These are phyloP conservation scores for Blastobotrys arbuscula DNA, from an alignment of 1,139 yeast species.

Conservation along the genomic window DNA sequence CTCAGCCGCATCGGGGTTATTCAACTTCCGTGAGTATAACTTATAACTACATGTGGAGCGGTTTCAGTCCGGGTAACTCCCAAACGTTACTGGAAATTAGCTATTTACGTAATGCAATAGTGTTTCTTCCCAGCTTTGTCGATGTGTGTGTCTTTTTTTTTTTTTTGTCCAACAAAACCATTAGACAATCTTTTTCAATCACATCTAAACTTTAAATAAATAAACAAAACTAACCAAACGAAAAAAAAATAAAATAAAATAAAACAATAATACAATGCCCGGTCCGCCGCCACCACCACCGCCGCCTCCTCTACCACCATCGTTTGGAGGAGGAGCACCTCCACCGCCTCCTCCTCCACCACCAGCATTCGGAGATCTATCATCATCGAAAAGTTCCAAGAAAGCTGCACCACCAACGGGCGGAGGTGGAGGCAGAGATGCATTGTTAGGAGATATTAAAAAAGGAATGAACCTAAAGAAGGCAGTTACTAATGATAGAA, in stretches of 20 bases:
- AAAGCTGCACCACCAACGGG: slow-evolving; percentile 23
- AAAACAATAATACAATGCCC: slow-evolving; percentile 18
- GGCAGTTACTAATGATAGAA: slow-evolving; percentile 67
- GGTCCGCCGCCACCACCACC: slow-evolving; percentile 29
- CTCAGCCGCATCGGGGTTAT: too few relatives aligned
- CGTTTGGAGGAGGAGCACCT: slow-evolving; percentile 18
- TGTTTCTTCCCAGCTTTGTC: too few relatives aligned
- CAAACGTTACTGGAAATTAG: too few relatives aligned
- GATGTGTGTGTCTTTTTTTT: too few relatives aligned
- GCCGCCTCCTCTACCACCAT: slow-evolving; percentile 32
- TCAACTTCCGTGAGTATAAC: too few relatives aligned
- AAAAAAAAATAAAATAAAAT: background rate
- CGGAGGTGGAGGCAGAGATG: slow-evolving; percentile 46
- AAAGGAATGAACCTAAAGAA: slow-evolving; percentile 73
- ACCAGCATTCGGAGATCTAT: slow-evolving; percentile 30
- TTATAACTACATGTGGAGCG: too few relatives aligned
- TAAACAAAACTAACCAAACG: background rate
- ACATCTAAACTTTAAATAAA: too few relatives aligned
- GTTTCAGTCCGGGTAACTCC: too few relatives aligned
- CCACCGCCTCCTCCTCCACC: slow-evolving; percentile 35
- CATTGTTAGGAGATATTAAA: slow-evolving; percentile 79
- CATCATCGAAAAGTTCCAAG: slow-evolving; percentile 20
- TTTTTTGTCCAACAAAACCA: too few relatives aligned
- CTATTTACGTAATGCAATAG: too few relatives aligned
- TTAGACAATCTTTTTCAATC: too few relatives aligned